These are phyloP conservation scores for Fusarium phyllophilum DNA, from an alignment of 2,329 filamentous ascomycete genomes.

Conservation along the genomic window DNA sequence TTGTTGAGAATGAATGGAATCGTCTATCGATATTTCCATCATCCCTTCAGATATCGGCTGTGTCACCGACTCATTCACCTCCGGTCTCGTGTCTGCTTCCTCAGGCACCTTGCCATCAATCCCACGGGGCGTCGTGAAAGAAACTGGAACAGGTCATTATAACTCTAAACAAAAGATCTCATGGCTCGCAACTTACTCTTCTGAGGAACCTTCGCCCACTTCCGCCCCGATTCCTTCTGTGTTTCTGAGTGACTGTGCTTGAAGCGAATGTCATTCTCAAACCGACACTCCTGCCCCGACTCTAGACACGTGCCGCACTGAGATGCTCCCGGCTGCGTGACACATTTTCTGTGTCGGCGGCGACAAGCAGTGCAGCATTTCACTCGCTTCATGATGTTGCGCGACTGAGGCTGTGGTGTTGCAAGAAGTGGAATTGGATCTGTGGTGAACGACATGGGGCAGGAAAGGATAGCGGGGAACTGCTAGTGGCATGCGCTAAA, in stretches of 20 bases:
- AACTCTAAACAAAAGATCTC: rapidly evolving
- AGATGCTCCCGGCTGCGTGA: neutral
- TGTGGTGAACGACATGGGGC: neutral
- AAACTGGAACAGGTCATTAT: neutral
- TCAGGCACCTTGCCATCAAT: neutral
- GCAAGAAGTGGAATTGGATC: neutral
- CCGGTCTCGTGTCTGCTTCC: neutral
- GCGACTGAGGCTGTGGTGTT: rapidly evolving
- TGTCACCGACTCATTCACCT: neutral
- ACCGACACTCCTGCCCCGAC: neutral
- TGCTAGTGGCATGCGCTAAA: neutral
- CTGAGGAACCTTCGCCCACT: neutral
- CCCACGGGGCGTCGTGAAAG: neutral
- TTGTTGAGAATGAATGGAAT: rapidly evolving
- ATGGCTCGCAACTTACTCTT: neutral
- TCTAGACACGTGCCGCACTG: slow-evolving; percentile 4
- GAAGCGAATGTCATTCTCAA: slow-evolving; percentile 11
- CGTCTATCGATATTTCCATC: neutral
- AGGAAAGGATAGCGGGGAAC: neutral
- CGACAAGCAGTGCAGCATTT: slow-evolving; percentile 6
- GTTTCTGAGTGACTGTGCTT: neutral
- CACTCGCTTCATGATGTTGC: neutral
- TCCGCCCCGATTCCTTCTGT: neutral
- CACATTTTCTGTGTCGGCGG: slow-evolving; percentile 3
- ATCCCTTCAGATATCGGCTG: neutral